Evolutionary conservation across 768 basidiomycete species (phyloP).

Genomic region (Russula dissimulans): DNA sequence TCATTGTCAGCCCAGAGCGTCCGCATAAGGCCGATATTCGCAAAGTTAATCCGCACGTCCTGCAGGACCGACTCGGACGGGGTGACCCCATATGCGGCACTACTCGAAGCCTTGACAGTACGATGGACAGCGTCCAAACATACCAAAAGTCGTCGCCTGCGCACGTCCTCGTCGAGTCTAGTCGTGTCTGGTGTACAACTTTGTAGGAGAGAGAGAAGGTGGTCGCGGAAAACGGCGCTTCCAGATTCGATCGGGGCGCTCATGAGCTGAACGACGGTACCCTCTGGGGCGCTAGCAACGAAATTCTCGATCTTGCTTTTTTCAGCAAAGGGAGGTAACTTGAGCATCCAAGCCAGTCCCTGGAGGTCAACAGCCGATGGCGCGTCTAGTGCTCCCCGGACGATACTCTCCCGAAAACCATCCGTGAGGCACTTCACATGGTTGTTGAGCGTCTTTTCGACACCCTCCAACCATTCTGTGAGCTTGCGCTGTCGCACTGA

Average conservation of each 20-base stretch:
- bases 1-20: neutral
- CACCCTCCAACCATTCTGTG: neutral
- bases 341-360: slow-evolving; percentile 5
- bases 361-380: neutral
- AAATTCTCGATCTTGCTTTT: slow-evolving; percentile 3
- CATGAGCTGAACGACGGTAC: slow-evolving; percentile 1
- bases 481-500: neutral
- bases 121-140: slow-evolving; percentile 7
- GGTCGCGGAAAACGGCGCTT: neutral
- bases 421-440: neutral
- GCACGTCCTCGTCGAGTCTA: neutral
- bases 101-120: neutral
- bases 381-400: neutral
- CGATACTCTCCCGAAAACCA: neutral
- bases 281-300: neutral
- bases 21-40: neutral
- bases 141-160: slow-evolving; percentile 1
- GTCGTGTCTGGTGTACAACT: neutral
- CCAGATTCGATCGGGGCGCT: neutral
- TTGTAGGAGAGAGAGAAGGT: slow-evolving; percentile 4
- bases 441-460: neutral
- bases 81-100: neutral
- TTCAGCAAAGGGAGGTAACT: neutral
- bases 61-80: neutral
- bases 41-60: slow-evolving; percentile 8